Percentiles rank a stretch among this genome's conserved stretches.
phyloP scores from a whole-genome alignment of 768 basidiomycete genomes.

The Termitomyces sp. region DNA sequence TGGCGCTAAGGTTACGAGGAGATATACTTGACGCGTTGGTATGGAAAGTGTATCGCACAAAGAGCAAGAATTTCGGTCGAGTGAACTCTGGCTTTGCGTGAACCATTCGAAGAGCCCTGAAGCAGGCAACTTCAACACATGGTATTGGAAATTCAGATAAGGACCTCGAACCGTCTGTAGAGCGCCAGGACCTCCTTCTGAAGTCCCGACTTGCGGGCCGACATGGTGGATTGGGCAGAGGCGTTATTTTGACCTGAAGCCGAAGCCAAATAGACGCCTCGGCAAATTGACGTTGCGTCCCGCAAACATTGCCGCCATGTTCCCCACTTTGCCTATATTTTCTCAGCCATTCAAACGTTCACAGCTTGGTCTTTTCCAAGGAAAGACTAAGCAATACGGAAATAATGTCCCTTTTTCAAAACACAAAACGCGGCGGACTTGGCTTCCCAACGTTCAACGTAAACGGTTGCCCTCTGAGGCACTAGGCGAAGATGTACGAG shows the following conservation, averaged over 20 bases:
- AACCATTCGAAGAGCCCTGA: slow-evolving; percentile 73
- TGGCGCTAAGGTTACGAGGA: slow-evolving; percentile 58
- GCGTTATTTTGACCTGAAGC: slow-evolving; percentile 5
- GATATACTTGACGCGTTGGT: slow-evolving; percentile 55
- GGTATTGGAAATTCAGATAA: not conserved
- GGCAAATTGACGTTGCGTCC: slow-evolving; percentile 1
- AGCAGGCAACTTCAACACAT: not conserved
- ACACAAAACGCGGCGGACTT: slow-evolving; percentile 81
- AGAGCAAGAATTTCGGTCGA: slow-evolving; percentile 61
- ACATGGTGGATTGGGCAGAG: slow-evolving; percentile 16
- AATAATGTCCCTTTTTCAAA: slow-evolving; percentile 90
- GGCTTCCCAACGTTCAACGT: slow-evolving; percentile 83
- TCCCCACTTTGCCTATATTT: slow-evolving; percentile 25
- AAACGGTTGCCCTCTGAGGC: slow-evolving; percentile 70
- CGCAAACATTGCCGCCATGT: slow-evolving; percentile 14
- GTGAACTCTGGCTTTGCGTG: slow-evolving; percentile 56
- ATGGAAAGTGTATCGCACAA: slow-evolving; percentile 67
- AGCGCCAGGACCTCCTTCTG: slow-evolving; percentile 49
- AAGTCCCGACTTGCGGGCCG: slow-evolving; percentile 33
- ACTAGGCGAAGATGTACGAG: slow-evolving; percentile 48
- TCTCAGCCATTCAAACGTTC: slow-evolving; percentile 78
- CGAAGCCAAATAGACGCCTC: slow-evolving; percentile 7
- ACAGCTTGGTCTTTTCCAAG: slow-evolving; percentile 79
- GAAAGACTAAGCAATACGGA: slow-evolving; percentile 73
- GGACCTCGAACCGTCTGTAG: slow-evolving; percentile 33